phyloP scores from a whole-genome alignment of 177 flowering plant species.

The Vitis hybrid region DNA sequence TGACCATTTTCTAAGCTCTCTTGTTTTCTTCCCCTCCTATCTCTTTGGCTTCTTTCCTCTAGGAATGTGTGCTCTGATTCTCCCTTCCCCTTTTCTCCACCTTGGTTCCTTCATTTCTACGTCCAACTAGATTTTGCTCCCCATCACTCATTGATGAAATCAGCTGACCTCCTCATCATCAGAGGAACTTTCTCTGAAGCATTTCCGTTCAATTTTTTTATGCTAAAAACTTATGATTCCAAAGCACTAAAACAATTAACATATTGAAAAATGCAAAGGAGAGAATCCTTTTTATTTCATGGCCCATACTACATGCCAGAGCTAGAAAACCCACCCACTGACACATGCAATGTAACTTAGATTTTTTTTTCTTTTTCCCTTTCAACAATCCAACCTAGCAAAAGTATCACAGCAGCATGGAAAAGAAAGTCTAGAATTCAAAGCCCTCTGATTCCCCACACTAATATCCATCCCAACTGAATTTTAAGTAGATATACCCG shows the following conservation, averaged over 20 bases:
- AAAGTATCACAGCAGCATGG: slow-evolving; percentile 6
- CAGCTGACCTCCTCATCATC: slow-evolving; percentile 1
- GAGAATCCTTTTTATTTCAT: slow-evolving; percentile 22
- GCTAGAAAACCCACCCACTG: slow-evolving; percentile 29
- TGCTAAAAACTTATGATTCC: slow-evolving; percentile 14
- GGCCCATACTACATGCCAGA: slow-evolving; percentile 37
- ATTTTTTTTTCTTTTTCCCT: not conserved
- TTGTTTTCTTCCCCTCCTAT: slow-evolving; percentile 20
- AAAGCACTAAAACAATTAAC: slow-evolving; percentile 10
- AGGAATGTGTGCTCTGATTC: slow-evolving; percentile 39
- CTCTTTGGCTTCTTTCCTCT: slow-evolving; percentile 38
- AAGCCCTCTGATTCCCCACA: slow-evolving; percentile 6
- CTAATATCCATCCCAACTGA: slow-evolving; percentile 8
- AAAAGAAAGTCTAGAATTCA: slow-evolving; percentile 9
- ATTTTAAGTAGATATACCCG: slow-evolving; percentile 9
- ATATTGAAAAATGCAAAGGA: slow-evolving; percentile 1
- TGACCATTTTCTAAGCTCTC: slow-evolving; percentile 18
- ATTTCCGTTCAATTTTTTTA: slow-evolving; percentile 14
- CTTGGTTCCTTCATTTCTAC: not conserved
- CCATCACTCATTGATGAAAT: not conserved
- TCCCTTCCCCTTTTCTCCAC: not conserved
- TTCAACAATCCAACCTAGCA: slow-evolving; percentile 16
- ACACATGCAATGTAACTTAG: slow-evolving; percentile 25
- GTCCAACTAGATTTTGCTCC: slow-evolving; percentile 21
- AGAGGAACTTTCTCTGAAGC: slow-evolving; percentile 14